A percentile compares a stretch with the other conserved stretches of the same genome.
Evolutionary conservation across 169 alveolate species (phyloP).

Genomic region (Eimeria falciformis): DNA sequence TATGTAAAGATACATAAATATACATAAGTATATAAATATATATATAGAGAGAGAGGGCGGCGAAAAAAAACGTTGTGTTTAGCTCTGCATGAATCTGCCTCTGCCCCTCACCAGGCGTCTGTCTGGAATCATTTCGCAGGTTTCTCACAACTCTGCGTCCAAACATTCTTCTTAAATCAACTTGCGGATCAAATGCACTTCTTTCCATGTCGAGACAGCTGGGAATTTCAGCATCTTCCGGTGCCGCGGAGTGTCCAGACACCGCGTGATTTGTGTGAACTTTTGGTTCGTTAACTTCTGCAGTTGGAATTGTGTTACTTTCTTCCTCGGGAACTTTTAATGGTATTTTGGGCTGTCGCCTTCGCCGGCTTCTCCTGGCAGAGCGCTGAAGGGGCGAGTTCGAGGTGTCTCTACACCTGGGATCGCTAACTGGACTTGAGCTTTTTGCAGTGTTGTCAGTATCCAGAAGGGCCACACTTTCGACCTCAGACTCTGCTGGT

Average conservation of each 20-base stretch:
- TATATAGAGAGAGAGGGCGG: neutral
- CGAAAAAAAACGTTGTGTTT: neutral
- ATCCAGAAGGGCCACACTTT: neutral
- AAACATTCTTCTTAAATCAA: conserved; percentile 46
- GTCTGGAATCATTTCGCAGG: neutral
- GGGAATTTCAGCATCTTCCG: conserved; percentile 1
- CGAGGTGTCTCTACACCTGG: conserved; percentile 18
- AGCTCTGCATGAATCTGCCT: too few species aligned
- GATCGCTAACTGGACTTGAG: neutral
- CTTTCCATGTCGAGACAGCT: conserved; percentile 60
- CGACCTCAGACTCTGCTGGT: neutral
- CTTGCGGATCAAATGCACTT: conserved; percentile 23
- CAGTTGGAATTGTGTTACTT: neutral
- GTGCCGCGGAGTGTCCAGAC: neutral
- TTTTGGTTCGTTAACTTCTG: neutral
- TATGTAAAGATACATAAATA: too few species aligned
- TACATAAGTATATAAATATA: neutral
- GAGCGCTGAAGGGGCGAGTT: neutral
- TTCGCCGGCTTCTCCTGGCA: neutral
- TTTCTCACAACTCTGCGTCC: conserved; percentile 29
- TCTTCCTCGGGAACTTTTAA: too few species aligned
- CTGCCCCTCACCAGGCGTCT: too few species aligned
- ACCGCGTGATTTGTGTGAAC: neutral
- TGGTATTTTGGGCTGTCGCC: too few species aligned
- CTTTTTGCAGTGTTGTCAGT: neutral